A percentile compares a stretch with the other conserved stretches of the same genome.
These are phyloP conservation scores for Nicotiana sylvestris DNA, from an alignment of 257 asterid genomes.

Conservation along the genomic window DNA sequence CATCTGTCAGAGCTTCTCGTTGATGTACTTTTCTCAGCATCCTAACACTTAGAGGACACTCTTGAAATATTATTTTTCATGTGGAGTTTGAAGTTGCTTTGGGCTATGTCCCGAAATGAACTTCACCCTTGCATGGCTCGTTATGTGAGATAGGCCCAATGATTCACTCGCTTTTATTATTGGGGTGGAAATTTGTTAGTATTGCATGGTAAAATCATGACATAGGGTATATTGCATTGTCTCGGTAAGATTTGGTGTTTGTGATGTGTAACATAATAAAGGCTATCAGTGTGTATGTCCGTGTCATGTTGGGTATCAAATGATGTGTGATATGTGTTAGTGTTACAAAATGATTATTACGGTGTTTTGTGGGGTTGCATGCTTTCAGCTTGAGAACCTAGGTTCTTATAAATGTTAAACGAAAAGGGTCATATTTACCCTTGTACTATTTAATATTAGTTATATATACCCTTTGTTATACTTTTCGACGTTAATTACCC, in stretches of 20 bases:
- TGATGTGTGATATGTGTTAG: neutral
- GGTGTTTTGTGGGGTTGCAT: neutral
- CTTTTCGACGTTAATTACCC: too few relatives aligned
- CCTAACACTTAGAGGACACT: neutral
- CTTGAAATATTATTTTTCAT: neutral
- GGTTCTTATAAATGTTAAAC: neutral
- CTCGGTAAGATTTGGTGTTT: neutral
- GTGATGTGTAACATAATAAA: neutral
- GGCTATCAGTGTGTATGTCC: neutral
- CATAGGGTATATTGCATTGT: neutral
- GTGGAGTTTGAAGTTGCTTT: neutral
- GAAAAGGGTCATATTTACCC: too few relatives aligned
- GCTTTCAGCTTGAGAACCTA: slow-evolving; percentile 4
- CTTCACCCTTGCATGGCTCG: neutral
- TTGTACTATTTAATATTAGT: too few relatives aligned
- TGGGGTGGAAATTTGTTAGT: neutral
- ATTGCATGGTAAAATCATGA: neutral
- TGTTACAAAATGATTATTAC: neutral
- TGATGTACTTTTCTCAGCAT: neutral
- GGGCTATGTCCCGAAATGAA: neutral
- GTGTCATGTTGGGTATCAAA: neutral
- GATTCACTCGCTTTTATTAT: neutral
- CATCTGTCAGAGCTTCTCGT: neutral
- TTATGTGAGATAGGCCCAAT: neutral
- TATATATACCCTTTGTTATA: too few relatives aligned